These are phyloP conservation scores for Trichoderma erinaceum DNA, from an alignment of 495 filamentous ascomycete species.

Conservation along the genomic window DNA sequence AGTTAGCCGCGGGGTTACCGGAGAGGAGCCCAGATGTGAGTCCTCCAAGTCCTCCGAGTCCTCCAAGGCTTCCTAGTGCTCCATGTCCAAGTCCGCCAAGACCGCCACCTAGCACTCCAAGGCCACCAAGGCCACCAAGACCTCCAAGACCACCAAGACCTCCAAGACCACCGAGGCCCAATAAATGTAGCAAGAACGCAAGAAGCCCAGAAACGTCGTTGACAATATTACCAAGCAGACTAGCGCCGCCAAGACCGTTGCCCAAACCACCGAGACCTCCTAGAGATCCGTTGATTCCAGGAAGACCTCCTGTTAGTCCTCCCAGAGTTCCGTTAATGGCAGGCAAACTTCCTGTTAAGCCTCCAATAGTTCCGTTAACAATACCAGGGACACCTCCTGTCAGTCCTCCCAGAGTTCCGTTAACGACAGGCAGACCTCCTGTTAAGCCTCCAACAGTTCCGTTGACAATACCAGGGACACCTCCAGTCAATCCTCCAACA, in stretches of 20 bases:
- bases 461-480: neutral
- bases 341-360: neutral
- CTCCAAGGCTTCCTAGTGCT: neutral
- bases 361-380: neutral
- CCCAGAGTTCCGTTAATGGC: neutral
- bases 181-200: no score
- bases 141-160: neutral
- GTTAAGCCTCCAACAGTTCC: neutral
- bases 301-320: neutral
- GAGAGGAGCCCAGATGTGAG: neutral
- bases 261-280: no score
- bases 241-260: no score
- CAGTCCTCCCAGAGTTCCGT: neutral
- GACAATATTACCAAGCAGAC: no score
- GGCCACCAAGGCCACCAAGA: neutral
- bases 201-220: no score
- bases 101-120: neutral
- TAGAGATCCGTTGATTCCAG: neutral
- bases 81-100: neutral
- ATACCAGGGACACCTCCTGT: neutral
- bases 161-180: neutral
- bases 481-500: neutral
- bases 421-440: neutral
- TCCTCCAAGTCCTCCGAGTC: conserved; percentile 7
- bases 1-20: neutral